Evolutionary conservation across 2,329 filamentous ascomycete species (phyloP), one percentile per base, ranked within the genome.

Genomic region (Podosphaera xanthii): DNA sequence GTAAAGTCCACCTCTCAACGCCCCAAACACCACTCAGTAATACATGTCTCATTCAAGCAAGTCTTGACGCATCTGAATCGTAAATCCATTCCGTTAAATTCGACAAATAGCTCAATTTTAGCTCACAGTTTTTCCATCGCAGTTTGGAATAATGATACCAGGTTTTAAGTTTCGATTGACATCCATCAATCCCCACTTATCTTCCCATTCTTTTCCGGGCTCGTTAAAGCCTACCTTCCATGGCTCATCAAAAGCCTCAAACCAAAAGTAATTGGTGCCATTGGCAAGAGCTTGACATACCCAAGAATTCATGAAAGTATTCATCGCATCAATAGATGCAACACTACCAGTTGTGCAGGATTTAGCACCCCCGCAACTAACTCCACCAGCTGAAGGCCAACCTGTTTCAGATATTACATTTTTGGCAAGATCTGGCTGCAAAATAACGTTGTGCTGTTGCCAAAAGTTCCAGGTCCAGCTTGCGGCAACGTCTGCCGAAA

Each of bases 261-360:
- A 96, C 91, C 91, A 97, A 69, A 96, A 96, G 70, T 94, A 97
- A 64, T 94, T 82, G 1, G 89, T 96, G 53, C 83, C 85, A 67
- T 95, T 94, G 33, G 74, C 74, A 62, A 96, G 72, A 9, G 86
- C 82, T 58, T 81, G 76, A 70, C 91, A 97, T 0, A 97, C 82
- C 84, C 87, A 97, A 63, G 81, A 80, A 1, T 81, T 75, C 80
- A 97, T 83, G 66, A 96, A 89, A n/a, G 74, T 76, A 68, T 97
- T 97, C 74, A 96, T 75, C 69, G 89, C 81, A 22, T 80, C 73
- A 52, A 96, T 76, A 31, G 87, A 85, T 0, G 90, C 91, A 1
- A 94, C 83, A 1, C 85, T 79, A 0, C 84, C 86, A 14, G 76
- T 70, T 0, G 77, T 71, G 66, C 87, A 94, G 12, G 73, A 75